phyloP scores from a whole-genome alignment of 208 protist genomes.

The Acanthamoeba culbertsoni region DNA sequence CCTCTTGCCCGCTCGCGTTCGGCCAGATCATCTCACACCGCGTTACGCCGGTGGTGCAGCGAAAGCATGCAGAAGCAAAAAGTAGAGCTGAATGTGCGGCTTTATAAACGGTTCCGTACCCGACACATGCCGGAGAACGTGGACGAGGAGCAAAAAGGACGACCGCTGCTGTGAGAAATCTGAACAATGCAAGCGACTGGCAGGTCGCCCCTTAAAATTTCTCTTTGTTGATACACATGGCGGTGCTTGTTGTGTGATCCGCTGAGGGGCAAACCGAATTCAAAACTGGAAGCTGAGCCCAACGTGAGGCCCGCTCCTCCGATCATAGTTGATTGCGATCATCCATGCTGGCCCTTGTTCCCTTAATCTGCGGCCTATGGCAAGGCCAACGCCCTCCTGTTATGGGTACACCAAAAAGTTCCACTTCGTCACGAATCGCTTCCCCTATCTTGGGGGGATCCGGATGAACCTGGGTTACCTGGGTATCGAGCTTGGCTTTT shows the following conservation, averaged over 20 bases:
- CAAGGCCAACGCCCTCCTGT: not conserved
- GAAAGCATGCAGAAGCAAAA: not conserved
- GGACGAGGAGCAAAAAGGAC: too few species aligned
- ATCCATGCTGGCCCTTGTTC: not conserved
- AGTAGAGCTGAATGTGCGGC: too few species aligned
- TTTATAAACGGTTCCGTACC: too few species aligned
- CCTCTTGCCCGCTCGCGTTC: too few species aligned
- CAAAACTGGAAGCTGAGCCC: slow-evolving; percentile 14
- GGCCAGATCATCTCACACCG: too few species aligned
- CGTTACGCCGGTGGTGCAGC: not conserved
- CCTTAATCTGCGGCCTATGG: not conserved
- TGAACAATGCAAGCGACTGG: too few species aligned
- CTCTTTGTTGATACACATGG: not conserved
- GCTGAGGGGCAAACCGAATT: too few species aligned
- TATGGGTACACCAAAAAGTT: not conserved
- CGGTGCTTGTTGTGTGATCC: not conserved
- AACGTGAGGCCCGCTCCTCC: not conserved
- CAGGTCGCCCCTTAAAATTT: too few species aligned
- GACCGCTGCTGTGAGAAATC: too few species aligned
- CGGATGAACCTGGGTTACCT: not conserved
- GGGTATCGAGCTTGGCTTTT: not conserved
- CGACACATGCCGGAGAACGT: too few species aligned
- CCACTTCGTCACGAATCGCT: not conserved
- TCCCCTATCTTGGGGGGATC: not conserved
- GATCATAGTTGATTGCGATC: slow-evolving; percentile 12